Conservation (phyloP, 495 filamentous ascomycete genomes). For the Neurospora sp. region DNA sequence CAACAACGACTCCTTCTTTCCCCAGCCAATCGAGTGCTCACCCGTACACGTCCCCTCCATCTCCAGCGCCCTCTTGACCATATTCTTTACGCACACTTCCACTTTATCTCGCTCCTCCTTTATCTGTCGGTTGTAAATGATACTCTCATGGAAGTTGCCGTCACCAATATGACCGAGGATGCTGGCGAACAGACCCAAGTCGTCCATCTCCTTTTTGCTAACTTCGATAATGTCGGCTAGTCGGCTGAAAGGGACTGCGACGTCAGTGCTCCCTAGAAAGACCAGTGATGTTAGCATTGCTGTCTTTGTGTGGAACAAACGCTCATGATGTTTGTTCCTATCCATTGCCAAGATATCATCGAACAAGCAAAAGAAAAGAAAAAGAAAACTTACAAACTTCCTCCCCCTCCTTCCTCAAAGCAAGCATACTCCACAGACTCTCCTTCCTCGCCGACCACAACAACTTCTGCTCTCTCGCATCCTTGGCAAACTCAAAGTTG, state of each 20-base stretch:
- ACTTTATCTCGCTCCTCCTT: slow-evolving; percentile 59
- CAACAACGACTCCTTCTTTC: slow-evolving; percentile 70
- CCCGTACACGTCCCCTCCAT: slow-evolving; percentile 94
- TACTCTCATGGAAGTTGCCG: slow-evolving; percentile 86
- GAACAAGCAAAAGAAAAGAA: not conserved
- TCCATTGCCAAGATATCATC: not conserved
- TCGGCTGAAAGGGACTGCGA: slow-evolving; percentile 77
- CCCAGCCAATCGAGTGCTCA: slow-evolving; percentile 82
- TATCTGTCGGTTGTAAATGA: slow-evolving; percentile 66
- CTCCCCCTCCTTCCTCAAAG: slow-evolving; percentile 50
- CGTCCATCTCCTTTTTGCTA: slow-evolving; percentile 81
- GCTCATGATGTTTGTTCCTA: not conserved
- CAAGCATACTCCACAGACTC: slow-evolving; percentile 64
- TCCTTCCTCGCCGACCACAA: slow-evolving; percentile 73
- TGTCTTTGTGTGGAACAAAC: not conserved
- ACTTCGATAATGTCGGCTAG: slow-evolving; percentile 84
- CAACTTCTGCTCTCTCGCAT: slow-evolving; percentile 53
- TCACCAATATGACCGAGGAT: slow-evolving; percentile 79
- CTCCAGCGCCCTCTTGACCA: slow-evolving; percentile 77
- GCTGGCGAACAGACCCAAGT: slow-evolving; percentile 72
- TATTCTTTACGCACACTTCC: slow-evolving; percentile 70
- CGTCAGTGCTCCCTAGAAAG: slow-evolving; percentile 59
- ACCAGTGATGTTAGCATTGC: not conserved
- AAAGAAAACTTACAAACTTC: slow-evolving; percentile 42
- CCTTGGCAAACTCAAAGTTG: slow-evolving; percentile 65